Evolutionary conservation across 1,139 yeast genomes (phyloP), one percentile per base, ranked within the genome.

Genomic region (Yamadazyma buinensis): DNA sequence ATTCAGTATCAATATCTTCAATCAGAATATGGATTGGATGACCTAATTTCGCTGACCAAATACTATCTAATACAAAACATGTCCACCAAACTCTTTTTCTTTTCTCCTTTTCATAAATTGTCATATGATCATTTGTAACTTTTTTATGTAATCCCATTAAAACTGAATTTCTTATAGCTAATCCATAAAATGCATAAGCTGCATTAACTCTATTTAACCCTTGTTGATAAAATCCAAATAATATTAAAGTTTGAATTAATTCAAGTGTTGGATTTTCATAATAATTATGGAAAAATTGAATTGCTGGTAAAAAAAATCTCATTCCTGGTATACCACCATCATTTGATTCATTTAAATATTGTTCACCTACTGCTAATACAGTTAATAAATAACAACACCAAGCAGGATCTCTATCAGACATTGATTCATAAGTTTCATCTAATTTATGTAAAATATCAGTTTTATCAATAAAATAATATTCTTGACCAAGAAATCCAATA

Each of bases 11-110:
- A n/a, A 33, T 39, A 29, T 41, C 44, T 15, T 34, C 38, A 14
- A 32, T 25, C 26, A 15, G 34, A 7, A 40, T 34, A 28, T 43
- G 46, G 17, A 43, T 27, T 6, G 42, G 41, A 15, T 40, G 44
- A 18, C 46, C 44, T 15, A 43, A 23, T 30, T 40, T 41, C 5
- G 44, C 37, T 14, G 37, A 36, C 47, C 47, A 43, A 13, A 40
- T 26, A 19, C 37, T 34, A 30, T 43, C 47, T 33, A 43, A 26
- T 3, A 40, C 30, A 26, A 40, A 41, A 15, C 36, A 32, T 3
- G 46, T 37, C 47, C 47, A 42, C 47, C 47, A 43, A n/a, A 43
- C 42, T 30, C 45, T 26, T 19, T 32, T 37, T 6, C 43, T 26
- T 21, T 40, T 39, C 27, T 42, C 46, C 19, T 22, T 33, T 15